Base-by-base conservation (phyloP, 2,329 filamentous ascomycete species). In the Teratosphaeria pseudoeucalypti region DNA sequence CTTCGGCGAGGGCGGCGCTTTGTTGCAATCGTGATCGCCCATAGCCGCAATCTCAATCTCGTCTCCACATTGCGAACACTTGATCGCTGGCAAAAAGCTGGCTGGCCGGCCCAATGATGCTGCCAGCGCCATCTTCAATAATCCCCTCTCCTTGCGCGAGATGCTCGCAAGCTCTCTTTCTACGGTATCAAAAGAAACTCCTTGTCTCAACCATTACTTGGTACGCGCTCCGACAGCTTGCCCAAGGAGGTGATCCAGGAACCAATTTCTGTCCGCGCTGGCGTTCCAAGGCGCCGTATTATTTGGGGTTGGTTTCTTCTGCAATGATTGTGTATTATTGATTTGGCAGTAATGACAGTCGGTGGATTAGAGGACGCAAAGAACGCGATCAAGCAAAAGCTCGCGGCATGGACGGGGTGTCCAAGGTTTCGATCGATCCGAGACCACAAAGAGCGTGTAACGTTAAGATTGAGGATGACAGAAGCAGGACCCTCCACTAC, bases 31-130 rank as follows among this genome's bases (percentile, higher is more conserved):
- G 76, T 95, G 90, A 59, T 94, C 89, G 62, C 88, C 89, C 88
- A 95, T 91, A 71, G 85, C 78, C 37, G 88, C 88, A 66, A 95
- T 94, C 72, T 90, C 86, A 60, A 95, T 88, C 69, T 92, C 83
- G 49, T 78, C 74, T 49, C 85, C 83, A 72, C 90, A 95, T 76
- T 81, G 85, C 57, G 90, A 95, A 75, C 90, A 95, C 80, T 92
- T 95, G 75, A 95, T 89, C 27, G 85, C 85, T 70, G 90, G 89
- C 78, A 94, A 79, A 64, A 92, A 84, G 73, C 82, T 81, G 72
- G 84, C 87, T 72, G 85, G 81, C 70, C 85, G 80, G 67, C 43
- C 60, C 52, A 68, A 59, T n/a, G 68, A 60, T 49, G 66, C 65
- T 56, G 67, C 68, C 56, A 70, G 61, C 57, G 69, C 64, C 69